These are phyloP conservation scores for Penicillium turbatum DNA, from an alignment of 495 filamentous ascomycete genomes.

Conservation along the genomic window DNA sequence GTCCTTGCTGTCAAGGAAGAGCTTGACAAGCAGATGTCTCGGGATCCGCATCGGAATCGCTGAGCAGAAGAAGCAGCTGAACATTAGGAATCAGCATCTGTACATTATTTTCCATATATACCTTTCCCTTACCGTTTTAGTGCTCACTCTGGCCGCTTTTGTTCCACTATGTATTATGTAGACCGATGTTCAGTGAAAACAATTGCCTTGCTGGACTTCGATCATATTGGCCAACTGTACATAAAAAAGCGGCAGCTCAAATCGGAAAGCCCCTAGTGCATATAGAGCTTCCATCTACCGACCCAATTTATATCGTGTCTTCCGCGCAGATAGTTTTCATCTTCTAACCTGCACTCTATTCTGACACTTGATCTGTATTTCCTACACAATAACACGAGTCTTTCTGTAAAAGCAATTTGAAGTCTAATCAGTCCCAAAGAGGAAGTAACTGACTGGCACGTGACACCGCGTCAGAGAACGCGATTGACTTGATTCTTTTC, in stretches of 20 bases:
- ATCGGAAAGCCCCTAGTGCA: no score
- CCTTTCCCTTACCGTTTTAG: no score
- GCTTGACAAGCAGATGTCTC: conserved; percentile 35
- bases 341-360: not conserved
- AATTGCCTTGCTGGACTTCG: no score
- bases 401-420: not conserved
- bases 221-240: no score
- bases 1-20: conserved; percentile 38
- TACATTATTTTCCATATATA: conserved; percentile 31
- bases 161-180: no score
- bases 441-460: conserved; percentile 7
- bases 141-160: no score
- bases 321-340: not conserved
- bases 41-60: conserved; percentile 6
- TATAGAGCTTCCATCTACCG: conserved; percentile 31
- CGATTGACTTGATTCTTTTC: not conserved
- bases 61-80: conserved; percentile 9
- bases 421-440: conserved; percentile 2
- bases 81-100: conserved; percentile 16
- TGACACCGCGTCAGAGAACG: conserved; percentile 11
- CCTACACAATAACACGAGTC: not conserved
- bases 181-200: no score
- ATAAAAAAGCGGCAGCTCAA: no score
- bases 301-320: conserved; percentile 15
- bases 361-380: no score